Evolutionary conservation across 1,139 yeast genomes (phyloP), one percentile per base, ranked within the genome.

Genomic region (Magnusiomyces sp.): DNA sequence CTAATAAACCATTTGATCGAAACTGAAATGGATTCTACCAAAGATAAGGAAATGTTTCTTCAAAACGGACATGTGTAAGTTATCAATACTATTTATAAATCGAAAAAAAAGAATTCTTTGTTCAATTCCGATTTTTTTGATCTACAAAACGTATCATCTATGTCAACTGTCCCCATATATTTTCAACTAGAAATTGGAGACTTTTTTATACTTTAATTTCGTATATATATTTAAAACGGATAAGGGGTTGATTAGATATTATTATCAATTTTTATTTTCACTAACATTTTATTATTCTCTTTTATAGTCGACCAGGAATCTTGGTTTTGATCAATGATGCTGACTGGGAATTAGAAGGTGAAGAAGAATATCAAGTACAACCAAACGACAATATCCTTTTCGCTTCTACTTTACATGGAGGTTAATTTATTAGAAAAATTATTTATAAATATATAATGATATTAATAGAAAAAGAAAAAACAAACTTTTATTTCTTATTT

Each of bases 311-410:
- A 49, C 96, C 97, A 0, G 98, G 98, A 1, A 88, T 92, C 43
- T 71, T 92, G 55, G 96, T 92, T 7, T 74, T 92, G 50, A 83
- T 92, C 56, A 92, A 92, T 62, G 98, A 92, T 62, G 82, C 95
- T 0, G 98, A 92, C 68, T 92, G 98, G 98, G 98, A 92, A 62
- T 69, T 92, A 32, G 95, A 89, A 63, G 97, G 90, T 11, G 89
- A 82, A 67, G 92, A 86, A 59, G 83, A 79, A 9, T 89, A 89
- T 59, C 79, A 75, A 16, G 66, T 92, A 19, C 86, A 86, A 62
- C 70, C 76, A 45, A 83, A 87, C 14, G 98, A 92, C 66, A 75
- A 79, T 31, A 75, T 92, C 42, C 79, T 95, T 2, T 90, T 92
- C 62, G 92, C 97, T 4, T 85, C 95, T 47, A 92, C 98, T 2